phyloP scores from a whole-genome alignment of 768 basidiomycete species.

The Scleroderma bovista region DNA sequence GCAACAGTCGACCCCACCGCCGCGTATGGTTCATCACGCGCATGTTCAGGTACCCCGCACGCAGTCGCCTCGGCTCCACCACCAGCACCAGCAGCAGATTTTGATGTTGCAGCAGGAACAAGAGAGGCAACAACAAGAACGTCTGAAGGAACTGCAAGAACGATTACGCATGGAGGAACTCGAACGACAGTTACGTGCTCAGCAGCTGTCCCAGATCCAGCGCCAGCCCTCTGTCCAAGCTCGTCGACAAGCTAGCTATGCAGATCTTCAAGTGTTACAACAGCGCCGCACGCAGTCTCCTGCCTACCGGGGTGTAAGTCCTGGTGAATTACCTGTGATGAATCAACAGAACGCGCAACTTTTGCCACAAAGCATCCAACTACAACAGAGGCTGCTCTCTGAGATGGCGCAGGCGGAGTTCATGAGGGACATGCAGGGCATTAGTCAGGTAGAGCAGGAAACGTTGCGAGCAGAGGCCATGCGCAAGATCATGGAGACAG shows the following conservation, averaged over 20 bases:
- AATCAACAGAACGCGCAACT: constrained; percentile 52
- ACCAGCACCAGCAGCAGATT: constrained; percentile 69
- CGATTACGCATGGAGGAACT: constrained; percentile 61
- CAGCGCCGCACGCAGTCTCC: constrained; percentile 50
- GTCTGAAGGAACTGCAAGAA: constrained; percentile 57
- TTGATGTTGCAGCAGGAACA: constrained; percentile 65
- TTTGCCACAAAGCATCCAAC: constrained; percentile 58
- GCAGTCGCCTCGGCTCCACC: constrained; percentile 74
- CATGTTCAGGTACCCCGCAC: constrained; percentile 42
- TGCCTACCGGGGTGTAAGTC: constrained; percentile 22
- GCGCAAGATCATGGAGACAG: constrained; percentile 88
- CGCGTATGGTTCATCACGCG: constrained; percentile 52
- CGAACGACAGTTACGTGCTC: constrained; percentile 55
- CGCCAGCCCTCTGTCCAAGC: constrained; percentile 36
- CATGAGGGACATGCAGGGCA: constrained; percentile 56
- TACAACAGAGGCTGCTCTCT: constrained; percentile 72
- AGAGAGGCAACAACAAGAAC: constrained; percentile 51
- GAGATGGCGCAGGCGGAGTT: constrained; percentile 72
- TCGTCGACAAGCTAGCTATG: constrained; percentile 37
- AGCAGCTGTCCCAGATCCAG: constrained; percentile 45
- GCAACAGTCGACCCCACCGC: constrained; percentile 52
- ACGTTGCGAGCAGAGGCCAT: constrained; percentile 71
- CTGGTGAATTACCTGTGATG: constrained; percentile 30
- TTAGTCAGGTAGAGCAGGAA: constrained; percentile 59
- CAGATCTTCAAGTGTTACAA: constrained; percentile 44